Base-by-base conservation (phyloP, 2,329 filamentous ascomycete genomes). In the Trichoderma gracile region DNA sequence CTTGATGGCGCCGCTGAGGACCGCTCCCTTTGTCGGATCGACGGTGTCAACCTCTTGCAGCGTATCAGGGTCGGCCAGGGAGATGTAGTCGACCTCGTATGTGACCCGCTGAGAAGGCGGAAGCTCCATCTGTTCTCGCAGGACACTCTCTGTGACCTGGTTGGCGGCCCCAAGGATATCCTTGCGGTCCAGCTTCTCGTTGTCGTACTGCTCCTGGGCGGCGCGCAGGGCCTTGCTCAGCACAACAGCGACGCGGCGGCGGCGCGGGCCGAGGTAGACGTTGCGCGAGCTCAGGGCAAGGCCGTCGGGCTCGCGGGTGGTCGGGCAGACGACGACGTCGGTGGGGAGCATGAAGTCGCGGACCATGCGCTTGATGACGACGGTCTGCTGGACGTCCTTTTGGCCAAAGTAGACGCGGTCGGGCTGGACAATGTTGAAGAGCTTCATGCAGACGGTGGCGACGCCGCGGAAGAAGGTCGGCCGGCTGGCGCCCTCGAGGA, bases 401-500 rank as follows among this genome's bases (percentile, higher is more conserved):
- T 98, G 95, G 4, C 95, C 95, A 80, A 99, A 97, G 78, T 97
- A 93, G 21, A 90, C 90, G 5, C 84, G 81, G 65, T 92, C 88
- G 0, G 90, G 88, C 71, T 80, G 79, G 19, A 80, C 77, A 21
- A 79, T 75, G 68, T 79, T 80, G 73, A 81, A 80, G 25, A 81
- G 76, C 76, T 95, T 99, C 86, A 94, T 95, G 79, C 93, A 97
- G 2, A 99, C 90, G 1, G 95, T 99, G 21, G 95, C 93, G 40
- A 99, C 95, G 45, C 95, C 95, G 55, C 95, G 85, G 79, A 99
- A 99, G 78, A 99, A 99, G 49, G 96, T 96, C 2, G 95, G 95
- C 17, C 95, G 83, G 52, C 89, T 92, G 5, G 85, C 84, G 17
- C 95, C 95, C 79, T 99, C 95, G 4, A 98, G 83, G 27, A 93